Conservation (phyloP, 805 yeast genomes). For the Ogataea siamensis region DNA sequence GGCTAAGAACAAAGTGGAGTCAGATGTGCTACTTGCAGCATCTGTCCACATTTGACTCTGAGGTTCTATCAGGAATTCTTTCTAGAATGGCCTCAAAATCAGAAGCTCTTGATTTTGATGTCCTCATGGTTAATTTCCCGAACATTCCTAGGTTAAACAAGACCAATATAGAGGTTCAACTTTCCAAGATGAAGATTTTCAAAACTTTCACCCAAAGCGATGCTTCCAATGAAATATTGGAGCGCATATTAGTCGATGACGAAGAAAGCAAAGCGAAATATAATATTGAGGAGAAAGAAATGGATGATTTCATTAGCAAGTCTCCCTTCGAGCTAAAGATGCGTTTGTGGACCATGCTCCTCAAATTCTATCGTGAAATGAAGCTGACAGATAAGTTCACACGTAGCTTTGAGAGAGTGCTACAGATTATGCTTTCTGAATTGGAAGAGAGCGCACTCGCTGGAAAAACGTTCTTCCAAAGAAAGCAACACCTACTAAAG, state of each 20-base stretch:
- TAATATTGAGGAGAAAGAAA: constrained; percentile 45
- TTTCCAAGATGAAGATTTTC: constrained; percentile 70
- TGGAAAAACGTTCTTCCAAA: constrained; percentile 29
- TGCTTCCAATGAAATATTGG: constrained; percentile 27
- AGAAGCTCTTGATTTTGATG: constrained; percentile 23
- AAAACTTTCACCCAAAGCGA: constrained; percentile 57
- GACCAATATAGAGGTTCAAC: constrained; percentile 53
- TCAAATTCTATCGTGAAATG: constrained; percentile 49
- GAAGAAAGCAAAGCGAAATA: constrained; percentile 32
- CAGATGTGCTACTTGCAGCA: constrained; percentile 44
- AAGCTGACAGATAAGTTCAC: constrained; percentile 37
- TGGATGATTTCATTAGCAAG: constrained; percentile 55
- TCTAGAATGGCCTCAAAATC: constrained; percentile 27
- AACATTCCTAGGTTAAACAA: constrained; percentile 56
- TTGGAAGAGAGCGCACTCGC: constrained; percentile 29
- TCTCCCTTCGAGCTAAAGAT: constrained; percentile 67
- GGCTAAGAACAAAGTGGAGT: constrained; percentile 48
- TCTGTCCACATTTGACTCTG: constrained; percentile 28
- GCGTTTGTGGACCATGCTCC: constrained; percentile 71
- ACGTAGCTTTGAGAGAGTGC: constrained; percentile 49
- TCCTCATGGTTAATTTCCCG: constrained; percentile 56
- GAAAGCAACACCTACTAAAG: constrained; percentile 45
- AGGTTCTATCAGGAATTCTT: constrained; percentile 34
- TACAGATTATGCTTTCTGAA: constrained; percentile 44
- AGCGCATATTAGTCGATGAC: constrained; percentile 25